Evolutionary conservation across 345 rosid genomes (phyloP).

Genomic region (Kandelia obovata): DNA sequence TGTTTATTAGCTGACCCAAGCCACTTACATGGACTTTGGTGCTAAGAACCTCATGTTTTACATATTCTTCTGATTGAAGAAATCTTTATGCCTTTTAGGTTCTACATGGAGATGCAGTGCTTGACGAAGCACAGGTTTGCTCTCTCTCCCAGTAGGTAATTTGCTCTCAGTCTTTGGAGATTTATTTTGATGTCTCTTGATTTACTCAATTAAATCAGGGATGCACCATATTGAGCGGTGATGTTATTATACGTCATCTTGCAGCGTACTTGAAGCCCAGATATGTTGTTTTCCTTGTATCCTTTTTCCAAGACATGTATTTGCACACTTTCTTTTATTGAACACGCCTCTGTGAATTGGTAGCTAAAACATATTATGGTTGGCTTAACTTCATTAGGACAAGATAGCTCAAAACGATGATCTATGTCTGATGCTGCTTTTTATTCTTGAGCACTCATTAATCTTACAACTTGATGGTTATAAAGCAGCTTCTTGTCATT

Average conservation of each 20-base stretch:
- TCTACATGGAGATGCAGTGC: constrained; percentile 93
- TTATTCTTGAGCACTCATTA: neutral
- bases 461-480: neutral
- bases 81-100: constrained; percentile 45
- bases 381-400: neutral
- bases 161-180: neutral
- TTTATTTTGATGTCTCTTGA: constrained; percentile 13
- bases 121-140: constrained; percentile 62
- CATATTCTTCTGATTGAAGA: neutral
- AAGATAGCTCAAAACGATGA: neutral
- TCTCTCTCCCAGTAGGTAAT: constrained; percentile 2
- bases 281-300: constrained; percentile 91
- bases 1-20: neutral
- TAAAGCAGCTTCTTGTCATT: neutral
- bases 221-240: constrained; percentile 92
- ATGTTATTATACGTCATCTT: constrained; percentile 83
- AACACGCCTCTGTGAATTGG: neutral
- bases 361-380: neutral
- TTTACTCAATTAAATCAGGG: constrained; percentile 44
- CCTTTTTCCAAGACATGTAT: constrained; percentile 31
- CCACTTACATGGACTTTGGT: neutral
- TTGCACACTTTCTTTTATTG: constrained; percentile 1
- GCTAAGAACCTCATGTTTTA: neutral
- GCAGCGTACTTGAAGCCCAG: constrained; percentile 73
- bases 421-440: neutral